phyloP scores from a whole-genome alignment of 805 yeast genomes.

The Starmerella vitae region DNA sequence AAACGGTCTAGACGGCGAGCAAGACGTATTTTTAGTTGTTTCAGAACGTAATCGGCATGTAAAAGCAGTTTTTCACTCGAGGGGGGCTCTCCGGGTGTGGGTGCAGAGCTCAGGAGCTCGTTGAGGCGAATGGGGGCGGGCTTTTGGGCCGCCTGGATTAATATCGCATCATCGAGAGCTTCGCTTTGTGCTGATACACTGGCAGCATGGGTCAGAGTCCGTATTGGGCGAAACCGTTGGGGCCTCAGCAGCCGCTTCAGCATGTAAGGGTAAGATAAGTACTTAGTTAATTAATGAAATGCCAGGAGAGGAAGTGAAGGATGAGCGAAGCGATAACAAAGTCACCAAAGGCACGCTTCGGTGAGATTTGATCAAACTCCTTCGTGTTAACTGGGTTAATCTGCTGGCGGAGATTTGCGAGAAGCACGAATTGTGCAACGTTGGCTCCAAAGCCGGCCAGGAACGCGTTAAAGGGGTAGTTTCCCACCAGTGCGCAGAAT shows the following conservation, averaged over 20 bases:
- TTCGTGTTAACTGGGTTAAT: constrained; percentile 31
- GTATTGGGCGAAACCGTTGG: too few species aligned
- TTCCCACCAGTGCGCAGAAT: constrained; percentile 66
- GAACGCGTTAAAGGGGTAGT: constrained; percentile 93
- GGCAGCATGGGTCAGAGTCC: too few species aligned
- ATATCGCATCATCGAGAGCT: constrained; percentile 18
- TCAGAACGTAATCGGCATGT: constrained; percentile 24
- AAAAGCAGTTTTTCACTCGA: constrained; percentile 22
- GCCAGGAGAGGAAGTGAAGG: constrained; percentile 76
- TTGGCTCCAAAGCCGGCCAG: constrained; percentile 83
- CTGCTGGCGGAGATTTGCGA: constrained; percentile 61
- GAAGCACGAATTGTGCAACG: constrained; percentile 89
- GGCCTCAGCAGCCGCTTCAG: not conserved
- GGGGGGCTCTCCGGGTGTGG: constrained; percentile 6
- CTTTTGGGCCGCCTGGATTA: constrained; percentile 14
- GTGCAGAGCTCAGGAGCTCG: constrained; percentile 16
- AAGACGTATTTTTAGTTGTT: constrained; percentile 28
- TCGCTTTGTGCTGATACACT: too few species aligned
- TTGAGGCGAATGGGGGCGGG: constrained; percentile 20
- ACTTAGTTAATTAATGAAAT: constrained; percentile 65
- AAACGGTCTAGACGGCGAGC: constrained; percentile 61
- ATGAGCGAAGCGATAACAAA: constrained; percentile 74
- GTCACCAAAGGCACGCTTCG: constrained; percentile 71
- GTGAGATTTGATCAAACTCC: constrained; percentile 34
- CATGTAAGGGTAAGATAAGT: too few species aligned